These are phyloP conservation scores for Tinospora cordifolia DNA, from an alignment of 164 flowering plant genomes.

Conservation along the genomic window DNA sequence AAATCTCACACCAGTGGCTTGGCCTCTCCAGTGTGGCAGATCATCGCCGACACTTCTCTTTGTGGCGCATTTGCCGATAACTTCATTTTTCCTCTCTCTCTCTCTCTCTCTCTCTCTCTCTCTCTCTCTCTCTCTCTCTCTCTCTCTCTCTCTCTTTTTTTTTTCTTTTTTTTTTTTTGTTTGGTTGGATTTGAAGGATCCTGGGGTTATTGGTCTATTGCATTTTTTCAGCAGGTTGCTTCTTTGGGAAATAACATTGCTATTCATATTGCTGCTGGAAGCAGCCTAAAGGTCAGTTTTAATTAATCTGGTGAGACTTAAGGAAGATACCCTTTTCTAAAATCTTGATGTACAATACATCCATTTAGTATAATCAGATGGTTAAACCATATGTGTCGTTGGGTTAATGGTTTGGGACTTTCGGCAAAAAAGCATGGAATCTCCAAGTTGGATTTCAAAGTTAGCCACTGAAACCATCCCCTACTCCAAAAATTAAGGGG, in stretches of 20 bases:
- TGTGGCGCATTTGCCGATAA: background rate
- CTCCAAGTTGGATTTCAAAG: too few relatives aligned
- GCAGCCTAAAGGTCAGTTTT: constrained; percentile 51
- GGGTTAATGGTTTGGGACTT: too few relatives aligned
- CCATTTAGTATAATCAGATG: too few relatives aligned
- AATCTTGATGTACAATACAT: too few relatives aligned
- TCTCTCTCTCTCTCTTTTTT: too few relatives aligned
- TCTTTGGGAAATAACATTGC: constrained; percentile 63
- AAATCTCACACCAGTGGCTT: background rate
- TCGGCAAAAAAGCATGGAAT: too few relatives aligned
- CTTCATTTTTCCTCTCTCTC: background rate
- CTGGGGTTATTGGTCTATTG: constrained; percentile 55
- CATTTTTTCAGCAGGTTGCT: constrained; percentile 59
- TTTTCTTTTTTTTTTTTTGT: background rate
- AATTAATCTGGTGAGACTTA: background rate
- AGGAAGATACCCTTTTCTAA: background rate
- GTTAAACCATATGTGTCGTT: too few relatives aligned
- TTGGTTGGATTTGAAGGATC: constrained; percentile 32
- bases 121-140: background rate
- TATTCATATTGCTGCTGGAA: constrained; percentile 64
- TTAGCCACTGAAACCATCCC: too few relatives aligned
- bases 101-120: background rate
- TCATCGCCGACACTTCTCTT: constrained; percentile 6
- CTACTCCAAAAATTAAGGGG: too few relatives aligned
- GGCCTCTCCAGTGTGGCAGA: background rate